Percentiles rank a stretch among this genome's conserved stretches.
Evolutionary conservation across 2,329 filamentous ascomycete genomes (phyloP).

Genomic region (Colletotrichum lini): DNA sequence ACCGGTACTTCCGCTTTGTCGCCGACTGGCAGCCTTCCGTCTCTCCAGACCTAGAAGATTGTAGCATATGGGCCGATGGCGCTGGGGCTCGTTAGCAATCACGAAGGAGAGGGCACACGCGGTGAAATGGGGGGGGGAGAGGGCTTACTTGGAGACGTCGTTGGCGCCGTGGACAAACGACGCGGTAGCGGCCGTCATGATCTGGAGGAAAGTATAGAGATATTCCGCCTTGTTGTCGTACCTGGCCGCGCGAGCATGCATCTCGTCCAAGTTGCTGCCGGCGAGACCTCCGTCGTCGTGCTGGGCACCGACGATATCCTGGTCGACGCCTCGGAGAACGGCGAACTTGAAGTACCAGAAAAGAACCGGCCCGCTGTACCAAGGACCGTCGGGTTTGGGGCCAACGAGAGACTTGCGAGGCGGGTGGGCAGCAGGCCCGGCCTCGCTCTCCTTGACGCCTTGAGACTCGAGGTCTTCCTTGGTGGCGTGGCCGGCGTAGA

Average conservation of each 20-base stretch:
- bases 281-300: slow-evolving; percentile 59
- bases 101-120: no score
- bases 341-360: slow-evolving; percentile 58
- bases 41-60: slow-evolving; percentile 73
- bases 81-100: slow-evolving; percentile 7
- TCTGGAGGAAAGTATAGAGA: slow-evolving; percentile 72
- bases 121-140: no score
- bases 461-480: slow-evolving; percentile 57
- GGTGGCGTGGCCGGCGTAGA: slow-evolving; percentile 65
- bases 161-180: slow-evolving; percentile 78
- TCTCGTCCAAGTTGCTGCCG: slow-evolving; percentile 63
- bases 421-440: background rate
- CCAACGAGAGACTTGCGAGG: slow-evolving; percentile 49
- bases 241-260: slow-evolving; percentile 71
- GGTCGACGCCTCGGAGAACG: slow-evolving; percentile 59
- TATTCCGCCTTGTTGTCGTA: slow-evolving; percentile 75
- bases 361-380: slow-evolving; percentile 55
- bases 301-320: slow-evolving; percentile 52
- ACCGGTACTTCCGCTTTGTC: slow-evolving; percentile 66
- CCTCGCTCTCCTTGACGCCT: no score
- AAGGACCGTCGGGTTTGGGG: slow-evolving; percentile 53
- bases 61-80: slow-evolving; percentile 75
- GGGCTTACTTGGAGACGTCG: slow-evolving; percentile 67
- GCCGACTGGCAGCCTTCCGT: slow-evolving; percentile 55
- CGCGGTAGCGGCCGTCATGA: slow-evolving; percentile 73